Evolutionary conservation across 169 alveolate genomes (phyloP).

Genomic region (Plasmodium relictum): DNA sequence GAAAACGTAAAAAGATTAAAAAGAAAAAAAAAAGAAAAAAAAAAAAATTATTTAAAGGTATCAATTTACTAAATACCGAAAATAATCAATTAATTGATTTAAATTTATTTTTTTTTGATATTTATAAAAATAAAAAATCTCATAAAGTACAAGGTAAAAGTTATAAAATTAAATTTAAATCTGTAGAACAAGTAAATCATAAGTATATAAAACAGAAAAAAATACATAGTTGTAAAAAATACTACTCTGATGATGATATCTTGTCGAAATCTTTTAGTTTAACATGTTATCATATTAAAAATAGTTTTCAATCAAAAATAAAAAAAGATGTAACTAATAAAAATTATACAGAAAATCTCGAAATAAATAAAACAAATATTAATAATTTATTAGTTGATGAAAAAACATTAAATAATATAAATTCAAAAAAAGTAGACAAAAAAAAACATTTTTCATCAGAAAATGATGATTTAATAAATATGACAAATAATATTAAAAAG

Average conservation of each 20-base stretch:
- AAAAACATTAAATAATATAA: background rate
- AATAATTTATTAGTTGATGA: background rate
- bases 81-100: conserved; percentile 16
- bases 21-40: background rate
- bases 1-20: background rate
- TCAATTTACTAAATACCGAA: conserved; percentile 8
- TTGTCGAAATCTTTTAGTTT: conserved; percentile 4
- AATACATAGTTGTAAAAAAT: conserved; percentile 7
- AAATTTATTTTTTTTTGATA: background rate
- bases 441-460: background rate
- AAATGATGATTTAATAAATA: background rate
- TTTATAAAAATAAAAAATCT: background rate
- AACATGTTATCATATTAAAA: conserved; percentile 28
- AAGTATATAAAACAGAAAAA: conserved; percentile 27
- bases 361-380: background rate
- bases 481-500: background rate
- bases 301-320: background rate
- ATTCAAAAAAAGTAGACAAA: background rate
- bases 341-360: background rate
- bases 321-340: background rate
- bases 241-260: conserved; percentile 39
- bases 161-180: conserved; percentile 4
- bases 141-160: background rate
- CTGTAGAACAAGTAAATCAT: background rate
- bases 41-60: background rate